Evolutionary conservation across 352 stramenopile genomes (phyloP).

Genomic region (Pythium brassicae): DNA sequence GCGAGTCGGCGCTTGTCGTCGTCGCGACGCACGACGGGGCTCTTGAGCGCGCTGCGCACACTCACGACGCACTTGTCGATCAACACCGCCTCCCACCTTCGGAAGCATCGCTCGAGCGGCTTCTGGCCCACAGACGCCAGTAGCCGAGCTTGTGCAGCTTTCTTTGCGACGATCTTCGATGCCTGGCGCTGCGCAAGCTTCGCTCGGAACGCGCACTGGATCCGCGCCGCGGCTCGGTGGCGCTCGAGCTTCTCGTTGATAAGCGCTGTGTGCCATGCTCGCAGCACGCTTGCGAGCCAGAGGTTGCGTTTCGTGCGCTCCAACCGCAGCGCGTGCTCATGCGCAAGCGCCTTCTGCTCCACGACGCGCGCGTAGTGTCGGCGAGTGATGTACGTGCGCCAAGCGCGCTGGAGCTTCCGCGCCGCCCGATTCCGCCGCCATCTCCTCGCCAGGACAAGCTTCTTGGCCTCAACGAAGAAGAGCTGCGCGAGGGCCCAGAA

Average conservation of each 20-base stretch:
- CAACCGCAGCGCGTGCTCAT: constrained; percentile 8
- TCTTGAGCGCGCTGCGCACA: constrained; percentile 27
- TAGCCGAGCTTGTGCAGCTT: constrained; percentile 36
- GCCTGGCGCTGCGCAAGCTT: constrained; percentile 38
- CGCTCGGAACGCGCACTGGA: constrained; percentile 49
- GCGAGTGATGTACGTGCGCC: constrained; percentile 38
- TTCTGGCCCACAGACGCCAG: constrained; percentile 44
- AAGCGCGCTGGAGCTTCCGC: constrained; percentile 36
- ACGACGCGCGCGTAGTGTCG: constrained; percentile 37
- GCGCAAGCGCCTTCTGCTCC: constrained; percentile 22
- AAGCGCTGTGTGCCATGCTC: constrained; percentile 19
- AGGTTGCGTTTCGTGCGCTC: constrained; percentile 9
- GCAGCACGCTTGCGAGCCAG: constrained; percentile 20
- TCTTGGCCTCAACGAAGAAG: constrained; percentile 49
- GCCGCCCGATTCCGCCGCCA: constrained; percentile 34
- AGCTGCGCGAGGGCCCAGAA: constrained; percentile 33
- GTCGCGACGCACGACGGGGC: constrained; percentile 3
- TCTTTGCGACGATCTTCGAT: constrained; percentile 40
- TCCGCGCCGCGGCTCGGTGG: constrained; percentile 23
- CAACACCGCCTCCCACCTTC: constrained; percentile 41
- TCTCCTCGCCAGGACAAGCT: constrained; percentile 23
- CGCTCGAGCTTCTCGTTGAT: constrained; percentile 13
- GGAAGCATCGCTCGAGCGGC: constrained; percentile 57
- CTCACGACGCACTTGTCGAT: constrained; percentile 44
- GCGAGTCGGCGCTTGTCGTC: constrained; percentile 15